Evolutionary conservation across 2,329 filamentous ascomycete genomes (phyloP), one percentile per base, ranked within the genome.

Genomic region (Monosporascus ibericus): DNA sequence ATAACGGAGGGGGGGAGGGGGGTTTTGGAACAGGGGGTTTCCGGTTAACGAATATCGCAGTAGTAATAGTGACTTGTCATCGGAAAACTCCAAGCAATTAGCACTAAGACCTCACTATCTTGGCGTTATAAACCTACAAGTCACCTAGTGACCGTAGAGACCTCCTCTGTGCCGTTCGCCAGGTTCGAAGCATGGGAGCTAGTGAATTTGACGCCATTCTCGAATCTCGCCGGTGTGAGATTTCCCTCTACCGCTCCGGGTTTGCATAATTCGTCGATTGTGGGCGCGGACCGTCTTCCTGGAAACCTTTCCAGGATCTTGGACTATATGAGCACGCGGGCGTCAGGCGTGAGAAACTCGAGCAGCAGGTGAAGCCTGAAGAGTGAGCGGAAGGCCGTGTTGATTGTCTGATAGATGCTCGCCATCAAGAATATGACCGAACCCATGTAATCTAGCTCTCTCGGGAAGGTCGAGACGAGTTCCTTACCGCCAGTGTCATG

Each of bases 281-380:
- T 11, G 3, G 27, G 7, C 5, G 18, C 20, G 18, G 8, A 20
- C 5, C 39, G 42, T 25, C 11, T 24, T 11, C 24, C 20, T 2
- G 24, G 42, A 6, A 30, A 9, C 9, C 14, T 18, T 14, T 17
- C 42, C 42, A 30, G 24, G 42, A 46, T 18, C 42, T 46, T 46
- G 4, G 15, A 24, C 42, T 18, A 46, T 11, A 46, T 46, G 14
- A 9, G 4, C 24, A 18, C 22, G 22, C 42, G 14, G 5, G 42
- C 3, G 11, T 30, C n/a, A 15, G 6, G 22, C 6, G 60, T 58
- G 17, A 80, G 68, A 3, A 70, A 55, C 24, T 65, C 61, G n/a
- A n/a, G n/a, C 25, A 74, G 64, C 30, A 79, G 65, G 57, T 78
- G 72, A 52, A 79, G 61, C 59, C 72, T 73, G 47, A 78, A 72